Percentiles rank a stretch among this genome's conserved stretches.
phyloP scores from a whole-genome alignment of 1,139 yeast species.

The Scheffersomyces cryptocercus region DNA sequence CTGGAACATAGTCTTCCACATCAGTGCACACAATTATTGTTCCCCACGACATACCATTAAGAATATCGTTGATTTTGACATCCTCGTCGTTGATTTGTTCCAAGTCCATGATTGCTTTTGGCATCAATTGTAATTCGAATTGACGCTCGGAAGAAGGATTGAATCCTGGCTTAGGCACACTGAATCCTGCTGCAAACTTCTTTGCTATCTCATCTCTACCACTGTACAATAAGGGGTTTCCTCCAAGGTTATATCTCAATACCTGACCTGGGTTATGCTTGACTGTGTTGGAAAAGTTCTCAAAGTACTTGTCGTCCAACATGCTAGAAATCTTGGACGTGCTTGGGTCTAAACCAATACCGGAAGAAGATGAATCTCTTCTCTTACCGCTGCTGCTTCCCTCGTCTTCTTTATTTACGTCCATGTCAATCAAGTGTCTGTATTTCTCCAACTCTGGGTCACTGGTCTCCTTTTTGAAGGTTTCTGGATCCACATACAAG shows the following conservation, averaged over 20 bases:
- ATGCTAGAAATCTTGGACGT: constrained; percentile 48
- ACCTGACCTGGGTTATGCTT: constrained; percentile 86
- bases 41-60: constrained; percentile 97
- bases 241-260: constrained; percentile 76
- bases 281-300: constrained; percentile 70
- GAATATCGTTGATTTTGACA: constrained; percentile 40
- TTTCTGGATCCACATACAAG: constrained; percentile 69
- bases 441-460: constrained; percentile 49
- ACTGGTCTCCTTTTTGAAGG: constrained; percentile 36
- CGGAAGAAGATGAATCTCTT: constrained; percentile 20
- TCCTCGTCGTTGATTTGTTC: constrained; percentile 47
- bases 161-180: constrained; percentile 53
- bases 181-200: constrained; percentile 31
- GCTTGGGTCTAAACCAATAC: constrained; percentile 32
- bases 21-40: constrained; percentile 86
- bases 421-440: constrained; percentile 51
- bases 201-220: constrained; percentile 58
- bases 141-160: constrained; percentile 65
- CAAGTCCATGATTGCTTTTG: constrained; percentile 81
- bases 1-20: constrained; percentile 65
- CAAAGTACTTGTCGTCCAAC: constrained; percentile 77
- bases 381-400: constrained; percentile 4
- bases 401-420: constrained; percentile 17
- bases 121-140: constrained; percentile 92
- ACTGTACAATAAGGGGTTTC: constrained; percentile 72